phyloP scores from a whole-genome alignment of 768 basidiomycete species.

The Termitomyces bulborhizus region DNA sequence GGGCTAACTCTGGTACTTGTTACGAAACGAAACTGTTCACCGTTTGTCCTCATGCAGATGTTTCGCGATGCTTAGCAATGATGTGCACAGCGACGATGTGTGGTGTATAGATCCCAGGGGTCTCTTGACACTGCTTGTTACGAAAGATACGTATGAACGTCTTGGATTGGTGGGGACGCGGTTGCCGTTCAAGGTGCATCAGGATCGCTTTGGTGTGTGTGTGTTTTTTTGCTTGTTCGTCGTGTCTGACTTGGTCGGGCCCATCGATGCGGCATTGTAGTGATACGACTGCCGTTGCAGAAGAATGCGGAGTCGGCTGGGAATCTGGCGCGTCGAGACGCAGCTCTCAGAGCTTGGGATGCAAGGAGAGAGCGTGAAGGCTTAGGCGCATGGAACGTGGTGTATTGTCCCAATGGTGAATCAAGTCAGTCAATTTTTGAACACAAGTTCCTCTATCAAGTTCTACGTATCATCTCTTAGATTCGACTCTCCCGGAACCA shows the following conservation, averaged over 20 bases:
- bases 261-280: constrained; percentile 23
- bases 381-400: constrained; percentile 37
- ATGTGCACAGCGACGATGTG: constrained; percentile 38
- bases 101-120: constrained; percentile 71
- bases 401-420: constrained; percentile 28
- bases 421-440: too few relatives aligned
- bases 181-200: constrained; percentile 45
- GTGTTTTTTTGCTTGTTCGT: not conserved
- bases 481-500: constrained; percentile 18
- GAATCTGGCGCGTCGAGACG: constrained; percentile 30
- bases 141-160: constrained; percentile 51
- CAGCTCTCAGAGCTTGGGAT: constrained; percentile 47
- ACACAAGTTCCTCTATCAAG: not conserved
- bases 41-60: constrained; percentile 4
- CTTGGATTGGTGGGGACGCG: constrained; percentile 55
- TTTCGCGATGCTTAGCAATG: constrained; percentile 28
- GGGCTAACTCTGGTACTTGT: not conserved
- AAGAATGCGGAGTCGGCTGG: constrained; percentile 29
- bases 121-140: constrained; percentile 48
- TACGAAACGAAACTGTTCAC: not conserved
- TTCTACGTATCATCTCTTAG: not conserved
- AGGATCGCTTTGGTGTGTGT: constrained; percentile 42
- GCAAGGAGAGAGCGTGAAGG: constrained; percentile 25
- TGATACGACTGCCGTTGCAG: constrained; percentile 39
- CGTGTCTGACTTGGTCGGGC: not conserved